A percentile compares a stretch with the other conserved stretches of the same genome.
Conservation (phyloP, 1,284 basidiomycete genomes). For the Leucoagaricus sp. region DNA sequence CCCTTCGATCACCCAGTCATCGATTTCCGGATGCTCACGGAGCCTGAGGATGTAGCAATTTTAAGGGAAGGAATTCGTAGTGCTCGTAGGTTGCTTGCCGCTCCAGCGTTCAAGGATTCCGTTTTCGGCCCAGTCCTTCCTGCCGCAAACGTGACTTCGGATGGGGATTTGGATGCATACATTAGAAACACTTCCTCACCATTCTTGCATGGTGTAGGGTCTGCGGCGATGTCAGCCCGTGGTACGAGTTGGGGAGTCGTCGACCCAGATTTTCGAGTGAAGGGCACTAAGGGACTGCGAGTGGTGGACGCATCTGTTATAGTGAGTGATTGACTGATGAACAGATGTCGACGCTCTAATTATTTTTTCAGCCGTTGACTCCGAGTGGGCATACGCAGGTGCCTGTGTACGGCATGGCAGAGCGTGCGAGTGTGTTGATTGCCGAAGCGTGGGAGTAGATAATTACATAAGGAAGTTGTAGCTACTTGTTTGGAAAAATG, state of each 20-base stretch:
- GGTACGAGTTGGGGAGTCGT: not conserved
- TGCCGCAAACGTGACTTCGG: constrained; percentile 25
- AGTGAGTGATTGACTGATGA: too few species aligned
- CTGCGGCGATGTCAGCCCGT: constrained; percentile 1
- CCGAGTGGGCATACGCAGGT: constrained; percentile 23
- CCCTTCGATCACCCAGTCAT: constrained; percentile 41
- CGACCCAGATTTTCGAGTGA: not conserved
- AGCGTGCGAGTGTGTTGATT: constrained; percentile 16
- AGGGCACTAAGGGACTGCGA: not conserved
- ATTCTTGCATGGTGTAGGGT: constrained; percentile 25
- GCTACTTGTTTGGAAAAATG: not conserved
- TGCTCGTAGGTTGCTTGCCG: constrained; percentile 26
- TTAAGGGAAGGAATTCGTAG: constrained; percentile 34
- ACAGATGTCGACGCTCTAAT: not conserved
- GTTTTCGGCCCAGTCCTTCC: not conserved
- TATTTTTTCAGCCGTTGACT: constrained; percentile 18
- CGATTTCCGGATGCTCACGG: constrained; percentile 33
- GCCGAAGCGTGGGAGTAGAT: not conserved
- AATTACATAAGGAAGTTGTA: constrained; percentile 1
- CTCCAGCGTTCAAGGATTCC: not conserved
- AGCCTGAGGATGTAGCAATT: constrained; percentile 36
- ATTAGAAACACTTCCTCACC: constrained; percentile 36
- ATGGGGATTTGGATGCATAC: constrained; percentile 38
- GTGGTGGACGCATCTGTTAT: constrained; percentile 24
- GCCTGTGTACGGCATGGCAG: constrained; percentile 22